A percentile compares a stretch with the other conserved stretches of the same genome.
Evolutionary conservation across 2,329 filamentous ascomycete genomes (phyloP).

Genomic region (Alternaria arbusti): DNA sequence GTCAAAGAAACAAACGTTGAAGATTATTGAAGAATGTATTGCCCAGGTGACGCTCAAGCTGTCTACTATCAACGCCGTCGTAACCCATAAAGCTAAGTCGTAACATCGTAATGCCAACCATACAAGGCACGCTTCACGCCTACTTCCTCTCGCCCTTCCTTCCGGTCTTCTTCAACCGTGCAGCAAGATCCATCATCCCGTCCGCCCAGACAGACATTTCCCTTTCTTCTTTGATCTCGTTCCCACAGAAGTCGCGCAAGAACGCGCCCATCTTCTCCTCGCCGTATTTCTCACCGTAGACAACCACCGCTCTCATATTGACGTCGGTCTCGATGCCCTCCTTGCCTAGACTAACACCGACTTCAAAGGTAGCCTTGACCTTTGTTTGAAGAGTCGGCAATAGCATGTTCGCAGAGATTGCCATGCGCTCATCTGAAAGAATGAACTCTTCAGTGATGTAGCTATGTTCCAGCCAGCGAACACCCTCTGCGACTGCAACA

Average conservation of each 20-base stretch:
- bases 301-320: constrained; percentile 64
- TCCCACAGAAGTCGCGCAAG: constrained; percentile 61
- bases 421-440: constrained; percentile 69
- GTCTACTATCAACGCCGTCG: constrained; percentile 13
- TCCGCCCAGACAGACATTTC: constrained; percentile 52
- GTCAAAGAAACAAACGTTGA: background rate
- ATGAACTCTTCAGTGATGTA: constrained; percentile 70
- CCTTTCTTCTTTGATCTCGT: constrained; percentile 27
- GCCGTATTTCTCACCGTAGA: constrained; percentile 82
- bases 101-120: background rate
- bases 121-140: background rate
- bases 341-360: constrained; percentile 56
- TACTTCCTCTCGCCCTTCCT: constrained; percentile 50
- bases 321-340: constrained; percentile 62
- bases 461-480: constrained; percentile 66
- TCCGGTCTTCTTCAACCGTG: constrained; percentile 53
- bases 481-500: constrained; percentile 63
- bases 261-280: constrained; percentile 77
- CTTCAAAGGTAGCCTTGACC: constrained; percentile 66
- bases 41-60: background rate
- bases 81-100: constrained; percentile 18
- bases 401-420: constrained; percentile 67
- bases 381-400: constrained; percentile 71
- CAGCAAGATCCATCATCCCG: constrained; percentile 53
- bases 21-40: background rate